Evolutionary conservation across 2,329 filamentous ascomycete genomes (phyloP).

Genomic region (Coniella vitis): DNA sequence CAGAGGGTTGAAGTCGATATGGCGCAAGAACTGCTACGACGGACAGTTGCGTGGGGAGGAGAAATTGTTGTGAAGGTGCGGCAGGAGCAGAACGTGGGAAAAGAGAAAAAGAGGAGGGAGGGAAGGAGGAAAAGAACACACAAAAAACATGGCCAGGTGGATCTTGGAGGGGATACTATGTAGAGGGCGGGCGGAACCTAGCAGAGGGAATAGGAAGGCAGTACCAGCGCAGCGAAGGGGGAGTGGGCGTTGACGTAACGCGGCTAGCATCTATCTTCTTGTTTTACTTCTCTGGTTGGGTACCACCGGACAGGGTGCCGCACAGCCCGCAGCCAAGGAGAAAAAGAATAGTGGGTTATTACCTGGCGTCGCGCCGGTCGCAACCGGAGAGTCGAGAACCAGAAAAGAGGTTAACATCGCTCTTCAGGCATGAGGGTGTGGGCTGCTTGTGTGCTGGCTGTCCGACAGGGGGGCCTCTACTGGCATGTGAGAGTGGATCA

Average conservation of each 20-base stretch:
- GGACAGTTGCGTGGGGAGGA: background rate
- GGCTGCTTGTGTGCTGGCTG: background rate
- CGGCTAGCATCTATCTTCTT: background rate
- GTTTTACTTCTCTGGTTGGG: no score
- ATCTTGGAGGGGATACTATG: background rate
- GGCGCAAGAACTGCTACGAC: background rate
- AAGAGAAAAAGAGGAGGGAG: background rate
- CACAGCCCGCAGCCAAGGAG: background rate
- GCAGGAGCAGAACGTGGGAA: background rate
- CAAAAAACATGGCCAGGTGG: background rate
- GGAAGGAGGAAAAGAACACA: background rate
- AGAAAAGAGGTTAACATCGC: no score
- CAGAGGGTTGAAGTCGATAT: no score
- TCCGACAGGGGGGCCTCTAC: background rate
- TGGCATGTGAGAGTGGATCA: slow-evolving; percentile 3
- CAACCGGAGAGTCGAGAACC: background rate
- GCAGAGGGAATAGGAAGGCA: background rate
- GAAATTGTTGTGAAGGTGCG: background rate
- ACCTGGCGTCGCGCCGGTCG: background rate
- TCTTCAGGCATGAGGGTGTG: background rate
- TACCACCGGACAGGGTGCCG: no score
- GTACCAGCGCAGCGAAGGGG: no score
- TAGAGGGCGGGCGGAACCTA: background rate
- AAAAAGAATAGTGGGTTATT: background rate
- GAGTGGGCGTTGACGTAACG: background rate